Base-by-base conservation (phyloP, 176 grass and related monocot genomes). In the Carex scoparia region DNA sequence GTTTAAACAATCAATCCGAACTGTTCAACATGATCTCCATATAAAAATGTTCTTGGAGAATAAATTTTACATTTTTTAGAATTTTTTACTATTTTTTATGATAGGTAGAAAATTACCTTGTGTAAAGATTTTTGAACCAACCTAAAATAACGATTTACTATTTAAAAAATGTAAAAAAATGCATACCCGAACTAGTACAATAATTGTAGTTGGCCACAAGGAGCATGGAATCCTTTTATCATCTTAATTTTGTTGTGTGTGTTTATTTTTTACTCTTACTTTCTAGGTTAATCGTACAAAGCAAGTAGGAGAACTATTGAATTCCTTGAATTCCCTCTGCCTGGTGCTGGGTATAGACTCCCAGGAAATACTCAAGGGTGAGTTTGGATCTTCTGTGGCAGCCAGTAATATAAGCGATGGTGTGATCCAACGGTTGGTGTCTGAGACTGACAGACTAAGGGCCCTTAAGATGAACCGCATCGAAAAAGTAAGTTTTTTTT, bases 401-500 rank as follows among this genome's bases (percentile, higher is more conserved):
- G 78, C 44, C 40, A 62, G 64, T 5, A 84, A 88, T 81, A 85
- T 92, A 65, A 86, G 87, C 42, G 86, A 95, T 58, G 76, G 2
- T 12, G 79, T 90, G 4, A 91, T 94, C 1, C 66, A 86, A 81
- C 46, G 61, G 23, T 33, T 97, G 61, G 35, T 61, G 1, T 89
- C 86, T 27, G 91, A 89, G 70, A 85, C 91, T 54, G 81, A 90
- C 23, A 89, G 84, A 68, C 60, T 95, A 60, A 76, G 87, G 14
- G 91, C 87, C 7, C 86, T 92, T 49, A 98, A 98, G 63, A 86
- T 84, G 4, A 54, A 82, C 14, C 85, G 95, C 16, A 94, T 95
- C 84, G 85, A 94, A 84, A 89, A 90, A 82, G 87, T 92, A 85
- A 67, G 84, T 28, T 3, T 10, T 33, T 65, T 12, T 65, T 58